Conservation (phyloP, 139 green algal genomes). For the Zygnema cylindricum region DNA sequence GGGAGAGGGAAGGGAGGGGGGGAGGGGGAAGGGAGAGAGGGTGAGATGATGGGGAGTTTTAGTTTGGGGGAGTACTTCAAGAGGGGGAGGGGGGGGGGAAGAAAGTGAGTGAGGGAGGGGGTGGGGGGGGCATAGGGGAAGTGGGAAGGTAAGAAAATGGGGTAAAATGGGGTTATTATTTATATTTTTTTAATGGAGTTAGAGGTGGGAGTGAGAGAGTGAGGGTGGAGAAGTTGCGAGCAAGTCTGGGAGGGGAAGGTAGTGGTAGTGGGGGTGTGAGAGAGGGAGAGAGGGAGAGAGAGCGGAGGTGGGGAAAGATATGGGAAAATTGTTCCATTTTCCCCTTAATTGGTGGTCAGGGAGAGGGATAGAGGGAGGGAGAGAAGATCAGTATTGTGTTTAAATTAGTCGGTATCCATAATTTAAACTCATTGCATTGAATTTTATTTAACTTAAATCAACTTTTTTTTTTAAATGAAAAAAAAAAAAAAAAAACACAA, state of each 20-base stretch:
- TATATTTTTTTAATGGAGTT: no score
- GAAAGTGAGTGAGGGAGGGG: not conserved
- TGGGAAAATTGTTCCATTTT: not conserved
- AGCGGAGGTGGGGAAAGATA: not conserved
- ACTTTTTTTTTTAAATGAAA: no score
- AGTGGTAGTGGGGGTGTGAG: not conserved
- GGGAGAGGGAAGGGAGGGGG: not conserved
- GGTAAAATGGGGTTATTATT: no score
- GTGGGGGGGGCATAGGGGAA: not conserved
- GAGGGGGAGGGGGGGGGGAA: not conserved
- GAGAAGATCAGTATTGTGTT: no score
- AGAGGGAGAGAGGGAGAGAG: not conserved
- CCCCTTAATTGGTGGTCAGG: no score
- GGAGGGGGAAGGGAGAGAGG: not conserved
- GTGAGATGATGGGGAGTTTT: not conserved
- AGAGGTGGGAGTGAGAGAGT: no score
- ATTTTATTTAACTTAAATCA: no score
- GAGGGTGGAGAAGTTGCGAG: not conserved
- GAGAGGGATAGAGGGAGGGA: no score
- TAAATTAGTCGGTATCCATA: no score
- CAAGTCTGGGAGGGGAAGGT: not conserved
- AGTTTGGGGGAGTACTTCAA: no score
- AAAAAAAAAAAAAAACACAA: no score
- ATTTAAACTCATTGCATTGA: no score
- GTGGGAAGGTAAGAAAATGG: not conserved